Evolutionary conservation across 345 rosid species (phyloP).

Genomic region (Durio zibethinus): DNA sequence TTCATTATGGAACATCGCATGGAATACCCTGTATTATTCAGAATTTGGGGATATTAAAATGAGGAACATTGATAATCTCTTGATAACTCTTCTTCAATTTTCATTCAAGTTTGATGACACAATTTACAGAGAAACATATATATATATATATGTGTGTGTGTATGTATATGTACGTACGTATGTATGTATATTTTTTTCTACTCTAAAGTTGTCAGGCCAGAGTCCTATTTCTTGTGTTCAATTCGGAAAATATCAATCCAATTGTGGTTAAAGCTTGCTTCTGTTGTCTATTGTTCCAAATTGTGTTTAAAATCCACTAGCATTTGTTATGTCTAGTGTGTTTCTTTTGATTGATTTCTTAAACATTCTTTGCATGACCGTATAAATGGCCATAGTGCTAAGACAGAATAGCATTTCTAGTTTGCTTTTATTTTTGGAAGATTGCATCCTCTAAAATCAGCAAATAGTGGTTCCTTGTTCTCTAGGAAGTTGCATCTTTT

Average conservation of each 20-base stretch:
- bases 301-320: not conserved
- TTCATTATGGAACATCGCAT: not conserved
- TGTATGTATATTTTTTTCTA: not conserved
- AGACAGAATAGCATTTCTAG: not conserved
- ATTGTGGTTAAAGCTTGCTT: not conserved
- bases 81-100: not conserved
- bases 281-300: not conserved
- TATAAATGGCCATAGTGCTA: not conserved
- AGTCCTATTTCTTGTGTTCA: not conserved
- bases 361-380: not conserved
- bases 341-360: not conserved
- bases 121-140: not conserved
- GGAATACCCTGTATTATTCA: too few species aligned
- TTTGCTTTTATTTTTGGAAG: not conserved
- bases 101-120: not conserved
- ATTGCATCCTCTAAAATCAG: not conserved
- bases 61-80: not conserved
- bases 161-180: too few species aligned
- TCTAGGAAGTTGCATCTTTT: not conserved
- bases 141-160: too few species aligned
- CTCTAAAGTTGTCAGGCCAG: not conserved
- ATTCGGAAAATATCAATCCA: not conserved
- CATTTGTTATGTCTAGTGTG: not conserved
- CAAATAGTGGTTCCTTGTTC: not conserved
- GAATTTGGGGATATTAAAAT: not conserved